Conservation (phyloP, 345 rosid genomes). For the Clarkia xantiana region DNA sequence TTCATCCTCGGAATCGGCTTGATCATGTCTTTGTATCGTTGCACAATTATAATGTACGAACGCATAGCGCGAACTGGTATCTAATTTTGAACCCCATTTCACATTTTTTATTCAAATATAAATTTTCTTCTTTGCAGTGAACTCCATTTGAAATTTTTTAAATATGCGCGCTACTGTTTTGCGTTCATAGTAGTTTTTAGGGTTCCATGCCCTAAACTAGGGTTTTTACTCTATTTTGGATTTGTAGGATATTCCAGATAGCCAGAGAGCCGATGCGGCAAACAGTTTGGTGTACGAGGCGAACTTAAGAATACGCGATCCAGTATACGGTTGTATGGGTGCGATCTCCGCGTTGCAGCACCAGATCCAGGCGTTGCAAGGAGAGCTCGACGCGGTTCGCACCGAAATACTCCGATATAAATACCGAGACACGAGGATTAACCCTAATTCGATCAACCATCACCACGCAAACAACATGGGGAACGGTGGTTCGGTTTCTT, state of each 20-base stretch:
- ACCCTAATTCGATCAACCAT: slow-evolving; percentile 13
- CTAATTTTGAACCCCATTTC: no score
- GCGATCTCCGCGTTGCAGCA: slow-evolving; percentile 61
- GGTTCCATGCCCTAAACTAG: no score
- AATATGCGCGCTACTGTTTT: no score
- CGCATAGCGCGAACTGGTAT: no score
- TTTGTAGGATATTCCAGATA: slow-evolving; percentile 49
- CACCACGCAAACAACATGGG: not conserved
- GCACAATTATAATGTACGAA: no score
- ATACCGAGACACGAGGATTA: slow-evolving; percentile 29
- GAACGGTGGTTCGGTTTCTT: not conserved
- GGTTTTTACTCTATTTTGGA: not conserved
- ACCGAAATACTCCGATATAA: slow-evolving; percentile 48
- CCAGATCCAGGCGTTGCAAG: slow-evolving; percentile 44
- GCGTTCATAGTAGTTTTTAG: no score
- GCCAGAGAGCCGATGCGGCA: slow-evolving; percentile 62
- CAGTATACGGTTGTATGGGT: slow-evolving; percentile 71
- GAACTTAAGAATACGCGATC: slow-evolving; percentile 58
- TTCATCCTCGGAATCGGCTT: no score
- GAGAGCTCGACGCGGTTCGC: slow-evolving; percentile 42
- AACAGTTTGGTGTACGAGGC: slow-evolving; percentile 71
- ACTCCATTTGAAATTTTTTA: no score
- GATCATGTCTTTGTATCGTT: no score
- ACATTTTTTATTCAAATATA: no score
- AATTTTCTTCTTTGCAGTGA: no score